Evolutionary conservation across 176 grass and related monocot genomes (phyloP), one percentile per base, ranked within the genome.

Genomic region (Metroxylon sagu): DNA sequence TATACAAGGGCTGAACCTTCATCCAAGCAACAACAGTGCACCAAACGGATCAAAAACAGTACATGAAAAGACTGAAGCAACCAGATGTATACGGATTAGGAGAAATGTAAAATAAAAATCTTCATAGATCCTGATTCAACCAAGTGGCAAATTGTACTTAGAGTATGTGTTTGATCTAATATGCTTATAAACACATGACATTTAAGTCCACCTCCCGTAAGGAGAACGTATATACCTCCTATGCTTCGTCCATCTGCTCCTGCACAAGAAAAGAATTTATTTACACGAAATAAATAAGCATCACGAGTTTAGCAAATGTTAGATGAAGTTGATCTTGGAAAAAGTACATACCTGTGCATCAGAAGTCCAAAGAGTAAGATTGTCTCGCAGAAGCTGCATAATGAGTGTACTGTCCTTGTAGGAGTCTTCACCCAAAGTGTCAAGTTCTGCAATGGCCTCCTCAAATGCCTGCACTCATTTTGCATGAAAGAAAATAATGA

Each of bases 171-270:
- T 66, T 49, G 26, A 39, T 29, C 29, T 23, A 12, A 48, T 28
- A 17, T 15, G 53, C 25, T n/a, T 14, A 49, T 57, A 25, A 16
- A 53, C 52, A 68, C 64, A 56, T 56, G 66, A 69, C 66, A 69
- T 57, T 56, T 5, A 49, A 49, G 54, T 50, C 67, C 67, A 56
- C 52, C 51, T 69, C 67, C 67, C 6, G 30, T 17, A 10, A 48
- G 18, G 35, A 51, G 14, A 26, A 27, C 35, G 31, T 18, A 43
- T 58, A 12, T 31, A 5, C 28, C 50, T 35, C 64, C 18, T 69
- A 58, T 17, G 54, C 31, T 69, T 58, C 35, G 49, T 58, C 53
- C 0, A 15, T 58, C 18, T 28, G 67, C 18, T 50, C 53, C 67
- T 69, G 30, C 21, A 69, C 29, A 18, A 16, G 48, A 26, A 14